phyloP scores from a whole-genome alignment of 176 grass and related monocot species.

The Stipa capillata region DNA sequence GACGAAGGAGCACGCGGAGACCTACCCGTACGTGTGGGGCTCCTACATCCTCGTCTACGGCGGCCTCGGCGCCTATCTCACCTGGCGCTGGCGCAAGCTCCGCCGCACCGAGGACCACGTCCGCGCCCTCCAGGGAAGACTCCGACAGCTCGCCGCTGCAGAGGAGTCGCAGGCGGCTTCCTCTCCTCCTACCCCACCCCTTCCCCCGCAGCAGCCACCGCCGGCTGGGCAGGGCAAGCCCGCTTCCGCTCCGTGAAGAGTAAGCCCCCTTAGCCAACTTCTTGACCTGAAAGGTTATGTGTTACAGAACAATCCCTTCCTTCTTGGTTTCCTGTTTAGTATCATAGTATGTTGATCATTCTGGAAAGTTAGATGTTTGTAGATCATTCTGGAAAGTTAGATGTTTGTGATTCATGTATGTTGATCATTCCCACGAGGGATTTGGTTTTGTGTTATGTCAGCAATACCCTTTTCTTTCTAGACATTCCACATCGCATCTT shows the following conservation, averaged over 20 bases:
- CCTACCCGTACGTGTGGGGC: constrained; percentile 91
- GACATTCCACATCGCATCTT: background rate
- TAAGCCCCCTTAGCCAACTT: constrained; percentile 18
- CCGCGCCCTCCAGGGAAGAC: constrained; percentile 56
- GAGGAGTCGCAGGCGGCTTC: constrained; percentile 44
- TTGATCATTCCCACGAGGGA: constrained; percentile 13
- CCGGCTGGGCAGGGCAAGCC: constrained; percentile 6
- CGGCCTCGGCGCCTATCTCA: constrained; percentile 60
- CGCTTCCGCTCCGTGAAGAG: background rate
- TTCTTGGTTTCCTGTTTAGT: background rate
- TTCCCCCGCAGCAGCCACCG: background rate
- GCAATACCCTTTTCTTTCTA: background rate
- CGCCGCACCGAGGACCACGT: constrained; percentile 81
- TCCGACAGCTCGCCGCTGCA: constrained; percentile 55
- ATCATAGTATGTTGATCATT: no score
- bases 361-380: background rate
- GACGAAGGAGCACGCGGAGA: constrained; percentile 94
- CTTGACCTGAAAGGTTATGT: background rate
- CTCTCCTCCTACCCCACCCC: background rate
- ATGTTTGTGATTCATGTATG: constrained; percentile 16
- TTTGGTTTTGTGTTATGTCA: background rate
- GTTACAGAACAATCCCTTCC: background rate
- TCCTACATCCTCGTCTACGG: constrained; percentile 98
- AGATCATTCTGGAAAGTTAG: background rate
- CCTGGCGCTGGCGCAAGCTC: constrained; percentile 79